Percentiles rank a stretch among this genome's conserved stretches.
These are phyloP conservation scores for Aspergillus aculeatinus DNA, from an alignment of 2,329 filamentous ascomycete genomes.

Conservation along the genomic window DNA sequence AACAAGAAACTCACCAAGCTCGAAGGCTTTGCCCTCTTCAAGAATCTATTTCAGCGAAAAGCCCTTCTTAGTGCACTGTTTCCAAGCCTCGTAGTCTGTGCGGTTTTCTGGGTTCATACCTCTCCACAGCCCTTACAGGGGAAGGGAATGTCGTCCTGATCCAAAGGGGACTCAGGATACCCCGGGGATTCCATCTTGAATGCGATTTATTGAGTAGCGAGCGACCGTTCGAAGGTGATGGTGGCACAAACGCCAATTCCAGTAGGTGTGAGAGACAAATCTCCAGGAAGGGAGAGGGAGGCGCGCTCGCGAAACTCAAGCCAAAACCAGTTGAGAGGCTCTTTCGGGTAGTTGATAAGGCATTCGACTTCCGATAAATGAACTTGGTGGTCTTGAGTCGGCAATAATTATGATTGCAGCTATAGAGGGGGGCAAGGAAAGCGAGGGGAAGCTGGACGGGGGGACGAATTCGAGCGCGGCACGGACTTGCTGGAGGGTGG, in stretches of 20 bases:
- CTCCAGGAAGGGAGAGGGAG: slow-evolving; percentile 3
- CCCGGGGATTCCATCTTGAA: slow-evolving; percentile 55
- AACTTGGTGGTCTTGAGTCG: background rate
- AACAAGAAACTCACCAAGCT: slow-evolving; percentile 67
- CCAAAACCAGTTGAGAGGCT: slow-evolving; percentile 7
- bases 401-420: background rate
- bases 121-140: slow-evolving; percentile 93
- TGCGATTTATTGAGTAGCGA: slow-evolving; percentile 2
- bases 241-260: slow-evolving; percentile 1
- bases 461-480: background rate
- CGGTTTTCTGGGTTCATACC: slow-evolving; percentile 50
- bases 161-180: slow-evolving; percentile 63
- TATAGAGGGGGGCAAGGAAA: background rate
- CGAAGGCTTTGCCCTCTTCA: slow-evolving; percentile 97
- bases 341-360: background rate
- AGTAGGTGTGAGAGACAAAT: background rate
- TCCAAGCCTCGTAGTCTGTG: background rate
- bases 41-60: slow-evolving; percentile 66
- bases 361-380: background rate
- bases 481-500: background rate
- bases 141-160: slow-evolving; percentile 75
- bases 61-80: slow-evolving; percentile 14
- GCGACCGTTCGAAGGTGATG: background rate
- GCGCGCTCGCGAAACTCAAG: slow-evolving; percentile 12
- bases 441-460: background rate